Base-by-base conservation (phyloP, 1,284 basidiomycete genomes). In the Puccinia polysora region DNA sequence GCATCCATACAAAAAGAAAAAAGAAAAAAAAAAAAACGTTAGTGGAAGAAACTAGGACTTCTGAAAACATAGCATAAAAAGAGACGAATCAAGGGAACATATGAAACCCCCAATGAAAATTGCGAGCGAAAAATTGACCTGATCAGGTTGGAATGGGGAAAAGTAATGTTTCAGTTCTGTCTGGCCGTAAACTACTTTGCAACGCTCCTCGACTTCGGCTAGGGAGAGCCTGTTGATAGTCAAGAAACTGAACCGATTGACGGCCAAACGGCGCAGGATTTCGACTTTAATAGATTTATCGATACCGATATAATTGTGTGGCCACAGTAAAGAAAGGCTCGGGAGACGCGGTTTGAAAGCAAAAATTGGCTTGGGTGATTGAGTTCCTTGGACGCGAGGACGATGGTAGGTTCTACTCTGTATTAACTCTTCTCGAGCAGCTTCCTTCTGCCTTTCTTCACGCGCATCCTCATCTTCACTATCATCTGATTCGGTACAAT, bases 391-490 rank as follows among this genome's bases (percentile, higher is more conserved):
- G 15, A 28, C 32, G 25, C 7, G 25, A 40, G 12, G 43, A 30
- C 14, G 47, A 23, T 30, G 55, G 6, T 50, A 25, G 43, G 8
- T 60, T 36, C 67, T 38, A 34, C 67, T 70, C 30, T 56, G 45
- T n/a, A 70, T 70, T 25, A 70, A 20, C n/a, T 56, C 67, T 62
- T 70, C 67, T n/a, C 67, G 38, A 20, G 55, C 67, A n/a, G 52
- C 67, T 59, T 70, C 67, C 40, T 70, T 70, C 23, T 59, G 67
- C n/a, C 67, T 59, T 49, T 70, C 67, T 47, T 56, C 55, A 2
- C 56, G 55, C 15, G 67, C 67, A 59, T 70, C 67, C 34, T 70
- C 67, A 34, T 70, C 67, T 50, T 70, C 67, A 62, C 67, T 70
- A 25, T 70, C n/a, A n/a, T n/a, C 67, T 15, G 67, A 70, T n/a